Evolutionary conservation across 208 protist species (phyloP).

Genomic region (Crithidia fasciculata): DNA sequence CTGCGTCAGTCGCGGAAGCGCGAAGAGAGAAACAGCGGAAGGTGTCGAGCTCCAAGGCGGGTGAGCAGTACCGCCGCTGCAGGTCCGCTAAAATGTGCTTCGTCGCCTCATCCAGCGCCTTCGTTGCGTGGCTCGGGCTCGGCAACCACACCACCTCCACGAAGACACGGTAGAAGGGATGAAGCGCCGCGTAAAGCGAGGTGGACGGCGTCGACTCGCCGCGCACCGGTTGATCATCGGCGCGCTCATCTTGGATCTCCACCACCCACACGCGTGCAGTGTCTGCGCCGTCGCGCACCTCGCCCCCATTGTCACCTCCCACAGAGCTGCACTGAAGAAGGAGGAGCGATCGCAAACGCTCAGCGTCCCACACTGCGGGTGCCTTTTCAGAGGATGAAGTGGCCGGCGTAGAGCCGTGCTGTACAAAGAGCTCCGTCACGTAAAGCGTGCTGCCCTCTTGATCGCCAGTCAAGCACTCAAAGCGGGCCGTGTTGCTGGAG

Average conservation of each 20-base stretch:
- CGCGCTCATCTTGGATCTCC: constrained; percentile 2
- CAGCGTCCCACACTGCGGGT: neutral
- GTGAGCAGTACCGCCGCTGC: constrained; percentile 15
- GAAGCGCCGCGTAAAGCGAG: constrained; percentile 11
- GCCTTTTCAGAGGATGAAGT: neutral
- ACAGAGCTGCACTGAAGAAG: neutral
- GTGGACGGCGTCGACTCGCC: neutral
- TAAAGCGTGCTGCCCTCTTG: constrained; percentile 38
- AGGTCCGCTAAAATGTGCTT: constrained; percentile 8
- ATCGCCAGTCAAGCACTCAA: constrained; percentile 38
- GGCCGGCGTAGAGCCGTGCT: neutral
- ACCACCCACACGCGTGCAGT: constrained; percentile 15
- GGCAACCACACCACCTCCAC: constrained; percentile 21
- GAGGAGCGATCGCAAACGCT: neutral
- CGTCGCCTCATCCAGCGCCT: neutral
- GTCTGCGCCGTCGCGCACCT: neutral
- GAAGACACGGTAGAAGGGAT: constrained; percentile 19
- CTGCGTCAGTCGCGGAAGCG: neutral
- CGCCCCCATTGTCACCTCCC: neutral
- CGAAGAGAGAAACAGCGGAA: constrained; percentile 20
- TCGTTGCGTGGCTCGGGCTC: neutral
- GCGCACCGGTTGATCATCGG: neutral
- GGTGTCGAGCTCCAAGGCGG: constrained; percentile 14
- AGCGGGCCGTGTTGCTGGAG: constrained; percentile 54
- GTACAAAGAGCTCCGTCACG: constrained; percentile 67